Base-by-base conservation (phyloP, 306 rosid genomes). In the Gillenia trifoliata region DNA sequence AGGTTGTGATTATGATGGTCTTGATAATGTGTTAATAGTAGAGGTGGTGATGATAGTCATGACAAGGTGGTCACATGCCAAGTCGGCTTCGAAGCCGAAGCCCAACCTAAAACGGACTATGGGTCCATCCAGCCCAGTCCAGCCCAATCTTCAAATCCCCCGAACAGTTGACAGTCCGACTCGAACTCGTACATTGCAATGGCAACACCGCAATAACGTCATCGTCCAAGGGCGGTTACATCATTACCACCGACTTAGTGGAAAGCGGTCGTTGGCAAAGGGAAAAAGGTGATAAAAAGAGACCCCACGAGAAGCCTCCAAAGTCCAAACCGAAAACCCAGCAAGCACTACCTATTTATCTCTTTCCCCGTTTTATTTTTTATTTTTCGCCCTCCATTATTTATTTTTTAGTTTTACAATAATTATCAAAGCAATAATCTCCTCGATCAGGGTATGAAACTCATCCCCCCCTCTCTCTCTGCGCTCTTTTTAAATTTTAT, bases 191-290 rank as follows among this genome's bases (percentile, higher is more conserved):
- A 33, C 23, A 36, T 2, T n/a, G 47, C 5, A 69, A 69, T 47
- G 71, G 75, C 45, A 57, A 23, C 55, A 38, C 64, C 11, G 11
- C 25, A 63, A 66, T 45, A 68, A 69, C 20, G 36, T 3, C 8
- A 3, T 22, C n/a, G 15, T 34, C 1, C 8, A 31, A 26, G 79
- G 81, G 81, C 36, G n/a, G 13, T 68, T 41, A n/a, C 52, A 4
- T 57, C 4, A 1, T 26, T 16, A 65, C 22, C 81, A 72, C 82
- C 73, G 79, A 72, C 86, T 72, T 23, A 62, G 81, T 69, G 84
- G 76, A 83, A 64, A 68, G 70, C 63, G 47, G 61, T 75, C 62
- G 75, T 76, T 79, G 69, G 78, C 64, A 63, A 59, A 55, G 61
- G 20, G 66, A 56, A 29, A 29, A 60, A 65, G 52, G 41, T 36